These are phyloP conservation scores for Apiotrichum brassicae DNA, from an alignment of 1,284 basidiomycete genomes.

Conservation along the genomic window DNA sequence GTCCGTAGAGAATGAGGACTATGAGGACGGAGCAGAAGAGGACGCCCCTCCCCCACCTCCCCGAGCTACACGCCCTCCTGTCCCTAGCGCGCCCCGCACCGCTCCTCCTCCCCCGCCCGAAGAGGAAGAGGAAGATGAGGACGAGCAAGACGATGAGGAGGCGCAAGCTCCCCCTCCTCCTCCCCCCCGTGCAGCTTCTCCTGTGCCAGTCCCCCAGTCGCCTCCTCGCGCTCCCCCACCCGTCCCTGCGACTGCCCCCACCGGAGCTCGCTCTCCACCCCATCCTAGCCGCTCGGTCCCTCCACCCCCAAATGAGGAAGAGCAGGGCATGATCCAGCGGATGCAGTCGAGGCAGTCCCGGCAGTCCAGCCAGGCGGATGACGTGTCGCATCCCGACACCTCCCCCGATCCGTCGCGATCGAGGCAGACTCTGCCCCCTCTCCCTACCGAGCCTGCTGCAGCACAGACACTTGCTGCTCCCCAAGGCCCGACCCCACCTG, in stretches of 20 bases:
- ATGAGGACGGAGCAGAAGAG: too few relatives aligned
- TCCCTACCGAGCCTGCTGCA: conserved; percentile 1
- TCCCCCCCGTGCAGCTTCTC: conserved; percentile 20
- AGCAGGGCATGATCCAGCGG: background rate
- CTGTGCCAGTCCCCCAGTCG: conserved; percentile 11
- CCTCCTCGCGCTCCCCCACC: conserved; percentile 14
- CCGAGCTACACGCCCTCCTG: conserved; percentile 1
- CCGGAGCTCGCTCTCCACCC: background rate
- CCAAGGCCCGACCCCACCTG: background rate
- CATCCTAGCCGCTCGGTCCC: background rate
- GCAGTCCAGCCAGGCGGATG: background rate
- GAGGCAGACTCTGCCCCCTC: conserved; percentile 20
- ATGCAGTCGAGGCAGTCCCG: background rate
- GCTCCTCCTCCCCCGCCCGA: conserved; percentile 6
- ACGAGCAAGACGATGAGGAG: conserved; percentile 11
- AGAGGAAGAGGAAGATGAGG: conserved; percentile 12
- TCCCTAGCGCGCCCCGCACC: background rate
- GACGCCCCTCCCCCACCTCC: conserved; percentile 15
- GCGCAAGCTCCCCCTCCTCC: conserved; percentile 8
- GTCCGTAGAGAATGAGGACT: conserved; percentile 17
- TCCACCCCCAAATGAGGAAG: background rate
- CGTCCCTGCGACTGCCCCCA: conserved; percentile 3
- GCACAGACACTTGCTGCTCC: background rate
- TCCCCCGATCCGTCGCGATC: conserved; percentile 15
- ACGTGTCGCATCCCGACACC: background rate